phyloP scores from a whole-genome alignment of 805 yeast species.

The Starmerella asiatica region DNA sequence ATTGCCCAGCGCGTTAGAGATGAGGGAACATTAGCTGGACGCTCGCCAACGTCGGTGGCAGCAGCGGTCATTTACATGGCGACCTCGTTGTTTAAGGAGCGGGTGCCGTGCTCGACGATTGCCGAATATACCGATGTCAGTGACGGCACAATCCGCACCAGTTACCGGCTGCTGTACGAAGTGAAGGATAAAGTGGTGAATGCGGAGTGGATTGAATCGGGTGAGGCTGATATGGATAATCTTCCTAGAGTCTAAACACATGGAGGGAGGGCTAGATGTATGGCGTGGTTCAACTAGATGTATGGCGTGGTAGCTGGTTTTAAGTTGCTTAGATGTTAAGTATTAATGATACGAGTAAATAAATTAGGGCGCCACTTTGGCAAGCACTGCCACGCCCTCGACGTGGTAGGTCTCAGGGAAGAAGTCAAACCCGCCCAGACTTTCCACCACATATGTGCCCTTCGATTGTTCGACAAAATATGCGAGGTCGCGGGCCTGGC shows the following conservation, averaged over 20 bases:
- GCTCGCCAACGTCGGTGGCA: slow-evolving; percentile 94
- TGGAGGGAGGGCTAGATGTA: too few species aligned
- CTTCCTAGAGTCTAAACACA: slow-evolving; percentile 27
- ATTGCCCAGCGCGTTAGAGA: slow-evolving; percentile 84
- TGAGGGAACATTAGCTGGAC: slow-evolving; percentile 86
- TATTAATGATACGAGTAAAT: too few species aligned
- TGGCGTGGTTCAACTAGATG: too few species aligned
- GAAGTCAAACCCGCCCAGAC: slow-evolving; percentile 88
- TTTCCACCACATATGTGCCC: slow-evolving; percentile 51
- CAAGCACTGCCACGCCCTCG: slow-evolving; percentile 69
- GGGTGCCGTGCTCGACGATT: slow-evolving; percentile 61
- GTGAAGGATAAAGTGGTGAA: slow-evolving; percentile 62
- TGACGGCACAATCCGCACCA: slow-evolving; percentile 92
- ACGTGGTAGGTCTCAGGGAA: slow-evolving; percentile 93
- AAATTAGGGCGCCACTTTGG: too few species aligned
- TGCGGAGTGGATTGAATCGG: slow-evolving; percentile 59
- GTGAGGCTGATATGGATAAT: slow-evolving; percentile 44
- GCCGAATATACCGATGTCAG: slow-evolving; percentile 91
- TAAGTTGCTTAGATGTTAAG: too few species aligned
- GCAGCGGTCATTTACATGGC: slow-evolving; percentile 96
- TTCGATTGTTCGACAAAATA: slow-evolving; percentile 49
- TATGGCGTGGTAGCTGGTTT: too few species aligned
- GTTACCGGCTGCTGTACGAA: slow-evolving; percentile 69
- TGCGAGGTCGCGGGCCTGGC: slow-evolving; percentile 89
- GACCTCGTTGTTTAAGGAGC: slow-evolving; percentile 70